Base-by-base conservation (phyloP, 345 rosid species). In the Rhizophora apiculata region DNA sequence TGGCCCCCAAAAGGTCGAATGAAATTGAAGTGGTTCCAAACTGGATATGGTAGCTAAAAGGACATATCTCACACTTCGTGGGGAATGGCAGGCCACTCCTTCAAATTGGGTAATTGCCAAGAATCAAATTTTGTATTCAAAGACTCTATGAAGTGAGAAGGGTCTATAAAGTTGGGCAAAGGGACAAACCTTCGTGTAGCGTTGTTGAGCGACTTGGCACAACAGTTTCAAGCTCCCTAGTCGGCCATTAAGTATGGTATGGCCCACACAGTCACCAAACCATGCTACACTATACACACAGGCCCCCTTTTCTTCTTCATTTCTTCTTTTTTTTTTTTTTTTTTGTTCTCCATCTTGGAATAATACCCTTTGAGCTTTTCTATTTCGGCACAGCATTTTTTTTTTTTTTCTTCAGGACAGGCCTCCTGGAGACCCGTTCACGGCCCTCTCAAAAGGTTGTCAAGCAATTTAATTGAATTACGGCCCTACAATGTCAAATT, bases 351-450 rank as follows among this genome's bases (percentile, higher is more conserved):
- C 43, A 60, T 65, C 59, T 57, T 26, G 8, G 21, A 18, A 30
- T 3, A 24, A n/a, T 3, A 13, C 18, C 62, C 11, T 39, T 63
- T 74, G 26, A 64, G 15, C 51, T 55, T 21, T 36, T n/a, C 8
- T 54, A 6, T 30, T 48, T 22, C 18, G 6, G 1, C 1, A 7
- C 49, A 49, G 11, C 60, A 55, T 19, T 29, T 53, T 64, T 4
- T 5, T 64, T 4, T 5, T 4, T 31, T 4, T 26, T 20, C 20
- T 63, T 39, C 68, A 20, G 43, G 64, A 63, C 80, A 70, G 56
- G 11, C 5, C 43, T 61, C 81, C 84, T 65, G 39, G 56, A 71
- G 79, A 80, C 83, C 83, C 72, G 78, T 59, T 73, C 74, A 49
- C 31, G 6, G n/a, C 30, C 52, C 46, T 51, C 34, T 49, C 8